Base-by-base conservation (phyloP, 306 rosid species). In the Leucaena leucocephala region DNA sequence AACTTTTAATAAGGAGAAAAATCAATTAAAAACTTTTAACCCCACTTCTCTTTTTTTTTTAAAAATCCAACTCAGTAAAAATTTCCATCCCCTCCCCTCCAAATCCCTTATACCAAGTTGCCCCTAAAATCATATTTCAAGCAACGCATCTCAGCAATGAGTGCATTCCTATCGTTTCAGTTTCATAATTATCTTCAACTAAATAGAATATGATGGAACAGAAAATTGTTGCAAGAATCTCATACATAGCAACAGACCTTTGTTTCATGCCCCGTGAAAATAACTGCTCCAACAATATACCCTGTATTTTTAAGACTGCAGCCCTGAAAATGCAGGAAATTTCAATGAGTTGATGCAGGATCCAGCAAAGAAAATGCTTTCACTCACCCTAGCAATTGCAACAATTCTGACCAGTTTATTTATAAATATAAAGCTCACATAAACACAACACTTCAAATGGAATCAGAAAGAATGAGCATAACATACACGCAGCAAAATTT, bases 231-330 rank as follows among this genome's bases (percentile, higher is more conserved):
- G 45, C 15, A 33, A 48, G 54, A 49, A 59, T 46, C 36, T 61
- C 39, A 34, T 83, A 48, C 74, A 78, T 66, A 78, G 74, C 43
- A 78, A 58, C 84, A 48, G 78, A 95, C 98, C 98, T 95, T 95
- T 63, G 98, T 95, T 86, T 95, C 98, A 3, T 85, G 98, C 72
- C 98, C 98, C 16, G 98, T 87, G 82, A 95, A 95, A 83, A 95
- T 84, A 82, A 92, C 98, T 78, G 86, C 89, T 59, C 87, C 97
- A 83, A 95, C 98, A 85, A 92, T 86, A 85, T 91, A 90, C 67
- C 90, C 94, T 2, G 98, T 95, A 86, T 95, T 95, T 83, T 92
- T 90, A 77, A 95, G 97, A 86, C 97, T 95, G 90, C 98, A 95
- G n/a, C 98, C 98, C 98, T 95, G 92, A 76, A 84, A 84, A 78